phyloP scores from a whole-genome alignment of 805 yeast species.

The Scheffersomyces coipomensis region DNA sequence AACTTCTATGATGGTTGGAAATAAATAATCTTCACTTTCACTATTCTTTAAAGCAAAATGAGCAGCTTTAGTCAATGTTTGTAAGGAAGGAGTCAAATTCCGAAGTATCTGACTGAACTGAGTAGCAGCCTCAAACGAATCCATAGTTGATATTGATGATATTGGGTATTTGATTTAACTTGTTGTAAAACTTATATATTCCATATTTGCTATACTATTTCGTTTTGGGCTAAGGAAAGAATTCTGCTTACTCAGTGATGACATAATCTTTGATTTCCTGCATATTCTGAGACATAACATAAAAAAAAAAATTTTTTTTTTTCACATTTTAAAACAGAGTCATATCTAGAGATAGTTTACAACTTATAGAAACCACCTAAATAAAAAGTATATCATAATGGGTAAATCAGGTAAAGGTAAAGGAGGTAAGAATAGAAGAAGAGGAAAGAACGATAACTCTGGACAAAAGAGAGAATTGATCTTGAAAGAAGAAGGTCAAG shows the following conservation, averaged over 20 bases:
- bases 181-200: no score
- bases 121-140: constrained; percentile 82
- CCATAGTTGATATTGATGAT: constrained; percentile 51
- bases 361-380: no score
- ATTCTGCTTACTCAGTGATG: no score
- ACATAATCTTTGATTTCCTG: no score
- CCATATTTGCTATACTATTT: no score
- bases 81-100: constrained; percentile 61
- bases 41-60: constrained; percentile 55
- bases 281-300: no score
- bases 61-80: constrained; percentile 49
- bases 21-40: constrained; percentile 66
- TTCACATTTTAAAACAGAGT: no score
- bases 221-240: no score
- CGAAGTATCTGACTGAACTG: constrained; percentile 69
- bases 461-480: constrained; percentile 92
- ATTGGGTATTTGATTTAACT: no score
- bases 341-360: no score
- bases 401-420: constrained; percentile 75
- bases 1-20: constrained; percentile 64
- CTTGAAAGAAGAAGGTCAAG: constrained; percentile 94
- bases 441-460: constrained; percentile 95
- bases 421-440: constrained; percentile 94
- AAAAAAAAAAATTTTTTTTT: no score
- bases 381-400: no score